Base-by-base conservation (phyloP, 805 yeast species). In the Zygoascus biomembranicola region DNA sequence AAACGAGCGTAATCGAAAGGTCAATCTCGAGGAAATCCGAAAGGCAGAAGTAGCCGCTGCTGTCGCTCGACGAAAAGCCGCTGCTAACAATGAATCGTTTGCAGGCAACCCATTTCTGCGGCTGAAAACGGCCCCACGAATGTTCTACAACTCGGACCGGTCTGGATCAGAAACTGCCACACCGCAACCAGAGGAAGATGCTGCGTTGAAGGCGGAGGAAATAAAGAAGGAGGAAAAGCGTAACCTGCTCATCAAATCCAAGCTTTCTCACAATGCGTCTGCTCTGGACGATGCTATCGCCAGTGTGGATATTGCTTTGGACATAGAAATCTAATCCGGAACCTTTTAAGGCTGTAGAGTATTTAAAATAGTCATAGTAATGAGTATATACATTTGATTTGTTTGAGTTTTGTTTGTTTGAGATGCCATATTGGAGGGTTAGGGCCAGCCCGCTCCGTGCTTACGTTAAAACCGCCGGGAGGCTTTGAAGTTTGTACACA, bases 31-130 rank as follows among this genome's bases (percentile, higher is more conserved):
- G 50, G 80, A 79, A 48, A 81, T 90, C 60, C 82, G 95, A 64
- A 77, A 78, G 62, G 97, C 96, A 0, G 97, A 90, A 66, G 69
- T 81, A 49, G 74, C 75, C 61, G 81, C 85, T 48, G 76, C 78
- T 19, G 84, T 79, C 51, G 73, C 71, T 65, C 77, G 83, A 59
- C 80, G 71, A 64, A 68, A 59, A 62, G 68, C 66, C 49, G 63
- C 59, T 28, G 46, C 58, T 49, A 61, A 58, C 43, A 55, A 52
- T 70, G 60, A 66, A 59, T 59, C 75, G 53, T 73, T 61, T 44
- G 70, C 70, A 54, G 74, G 79, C 52, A 80, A 94, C 71, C 98
- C 99, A 20, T 94, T 94, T 69, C 81, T 86, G 60, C 82, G 98
- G 67, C 78, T 94, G 65, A 85, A 87, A 66, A 92, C 98, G 1